Evolutionary conservation across 164 flowering plant genomes (phyloP).

Genomic region (Piper betle): DNA sequence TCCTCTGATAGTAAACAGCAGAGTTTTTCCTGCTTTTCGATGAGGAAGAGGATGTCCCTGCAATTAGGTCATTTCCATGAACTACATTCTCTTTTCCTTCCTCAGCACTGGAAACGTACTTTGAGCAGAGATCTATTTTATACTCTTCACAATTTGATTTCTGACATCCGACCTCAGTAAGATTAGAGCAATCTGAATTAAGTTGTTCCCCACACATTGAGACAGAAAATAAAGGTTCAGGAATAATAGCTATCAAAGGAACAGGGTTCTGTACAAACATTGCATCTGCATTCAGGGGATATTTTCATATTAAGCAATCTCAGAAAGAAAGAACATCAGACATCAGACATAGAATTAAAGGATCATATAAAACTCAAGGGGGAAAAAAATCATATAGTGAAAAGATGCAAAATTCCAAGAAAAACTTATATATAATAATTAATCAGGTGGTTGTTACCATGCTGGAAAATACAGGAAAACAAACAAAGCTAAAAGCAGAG

Average conservation of each 20-base stretch:
- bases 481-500: no score
- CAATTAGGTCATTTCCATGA: slow-evolving; percentile 7
- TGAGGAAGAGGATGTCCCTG: slow-evolving; percentile 18
- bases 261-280: neutral
- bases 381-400: no score
- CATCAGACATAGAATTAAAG: neutral
- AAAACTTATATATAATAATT: no score
- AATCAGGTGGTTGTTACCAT: no score
- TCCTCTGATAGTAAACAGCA: slow-evolving; percentile 44
- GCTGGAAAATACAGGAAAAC: no score
- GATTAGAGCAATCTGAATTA: slow-evolving; percentile 24
- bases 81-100: slow-evolving; percentile 9
- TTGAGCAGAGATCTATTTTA: slow-evolving; percentile 17
- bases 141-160: slow-evolving; percentile 16
- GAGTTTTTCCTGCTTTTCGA: slow-evolving; percentile 22
- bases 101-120: slow-evolving; percentile 9
- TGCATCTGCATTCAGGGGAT: neutral
- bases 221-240: neutral
- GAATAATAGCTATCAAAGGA: neutral
- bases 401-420: no score
- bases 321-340: neutral
- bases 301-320: neutral
- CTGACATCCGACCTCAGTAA: slow-evolving; percentile 28
- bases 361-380: neutral
- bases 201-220: neutral